Base-by-base conservation (phyloP, 2,329 filamentous ascomycete species). In the Sphaerulina musiva region DNA sequence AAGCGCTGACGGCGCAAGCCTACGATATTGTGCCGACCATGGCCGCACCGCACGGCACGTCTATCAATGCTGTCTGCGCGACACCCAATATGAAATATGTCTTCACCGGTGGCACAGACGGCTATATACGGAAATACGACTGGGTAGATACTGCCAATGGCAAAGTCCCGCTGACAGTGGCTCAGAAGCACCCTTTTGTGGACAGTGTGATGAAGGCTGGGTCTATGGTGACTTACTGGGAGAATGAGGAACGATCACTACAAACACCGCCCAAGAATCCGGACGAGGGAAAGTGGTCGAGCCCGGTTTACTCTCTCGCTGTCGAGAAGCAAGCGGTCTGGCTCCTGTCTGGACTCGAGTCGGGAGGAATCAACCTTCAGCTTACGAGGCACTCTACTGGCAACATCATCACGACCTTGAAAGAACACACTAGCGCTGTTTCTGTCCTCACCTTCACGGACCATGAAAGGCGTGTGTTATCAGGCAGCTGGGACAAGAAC, bases 21-120 rank as follows among this genome's bases (percentile, higher is more conserved):
- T 98, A 97, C 75, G 93, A 98, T 69, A 95, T 98, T 56, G 86
- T 95, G 1, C 93, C 93, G 1, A 97, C 93, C 20, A 97, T 97
- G 74, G 93, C 93, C 1, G 93, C 93, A 2, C 93, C 93, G 1
- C 91, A 96, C 70, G 87, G 89, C 58, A 98, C 93, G 2, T 96
- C 90, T 50, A 89, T 98, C 72, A 98, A 98, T 68, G 86, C 90
- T 8, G 81, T 98, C 55, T 84, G 90, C 23, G 85, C 93, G 32
- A 98, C 93, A 0, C 91, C 90, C 2, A 93, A 98, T 70, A 85
- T 96, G 78, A 82, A 90, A 52, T 97, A 90, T 80, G 92, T 95
- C 70, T 91, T 97, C 69, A 95, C 86, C 9, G 93, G 93, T 38
- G 93, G 93, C 0, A 86, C 87, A 0, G 93, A 98, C 72, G 92